Evolutionary conservation across 2,329 filamentous ascomycete genomes (phyloP).

Genomic region (Anisogramma anomala): DNA sequence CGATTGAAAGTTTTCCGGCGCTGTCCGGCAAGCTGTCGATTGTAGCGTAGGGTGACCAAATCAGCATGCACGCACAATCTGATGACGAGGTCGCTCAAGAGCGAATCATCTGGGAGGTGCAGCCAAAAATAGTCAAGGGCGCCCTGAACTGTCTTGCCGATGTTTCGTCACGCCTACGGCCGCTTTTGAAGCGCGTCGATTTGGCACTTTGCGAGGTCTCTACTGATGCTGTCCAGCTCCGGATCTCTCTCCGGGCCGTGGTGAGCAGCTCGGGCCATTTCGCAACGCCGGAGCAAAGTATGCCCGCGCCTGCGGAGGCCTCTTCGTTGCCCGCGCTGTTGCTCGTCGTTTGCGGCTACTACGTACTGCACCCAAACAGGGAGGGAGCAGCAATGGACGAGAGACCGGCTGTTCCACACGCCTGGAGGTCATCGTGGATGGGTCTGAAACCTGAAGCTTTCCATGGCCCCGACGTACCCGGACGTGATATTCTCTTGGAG

Average conservation of each 20-base stretch:
- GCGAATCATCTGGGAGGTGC: no score
- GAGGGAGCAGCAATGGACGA: conserved; percentile 25
- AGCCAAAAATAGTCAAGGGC: no score
- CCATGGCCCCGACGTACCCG: conserved; percentile 24
- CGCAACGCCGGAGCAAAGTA: no score
- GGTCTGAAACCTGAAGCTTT: conserved; percentile 17
- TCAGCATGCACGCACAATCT: no score
- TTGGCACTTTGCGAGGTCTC: conserved; percentile 22
- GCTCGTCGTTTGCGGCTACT: no score
- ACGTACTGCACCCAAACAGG: no score
- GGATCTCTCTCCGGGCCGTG: conserved; percentile 17
- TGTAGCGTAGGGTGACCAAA: no score
- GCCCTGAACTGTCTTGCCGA: no score
- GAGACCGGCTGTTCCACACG: conserved; percentile 18
- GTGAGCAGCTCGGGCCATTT: conserved; percentile 2
- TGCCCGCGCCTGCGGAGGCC: no score
- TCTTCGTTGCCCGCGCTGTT: no score
- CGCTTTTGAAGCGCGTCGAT: conserved; percentile 24
- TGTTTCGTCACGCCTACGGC: conserved; percentile 7
- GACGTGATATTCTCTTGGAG: conserved; percentile 21
- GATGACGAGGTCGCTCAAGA: no score
- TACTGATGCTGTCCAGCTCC: conserved; percentile 22
- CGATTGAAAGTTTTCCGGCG: background rate
- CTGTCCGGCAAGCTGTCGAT: no score
- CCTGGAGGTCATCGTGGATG: conserved; percentile 19